Evolutionary conservation across 768 basidiomycete species (phyloP), one percentile per base, ranked within the genome.

Genomic region (Coprinellus micaceus): DNA sequence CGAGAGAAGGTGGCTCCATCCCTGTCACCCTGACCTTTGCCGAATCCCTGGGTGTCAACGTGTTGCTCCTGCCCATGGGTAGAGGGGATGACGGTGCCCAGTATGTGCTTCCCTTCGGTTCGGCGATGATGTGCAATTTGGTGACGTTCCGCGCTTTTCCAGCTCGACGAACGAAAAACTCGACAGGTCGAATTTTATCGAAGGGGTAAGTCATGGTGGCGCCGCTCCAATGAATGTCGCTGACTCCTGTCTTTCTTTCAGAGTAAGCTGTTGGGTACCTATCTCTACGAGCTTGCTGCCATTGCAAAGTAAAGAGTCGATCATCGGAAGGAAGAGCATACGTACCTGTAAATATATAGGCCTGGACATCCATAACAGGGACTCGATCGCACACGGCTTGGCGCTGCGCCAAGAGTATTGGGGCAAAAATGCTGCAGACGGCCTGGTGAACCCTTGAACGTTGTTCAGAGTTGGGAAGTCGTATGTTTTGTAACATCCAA

Each of bases 131-230:
- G 17, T 22, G 40, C 28, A 11, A 25, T 44, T 11, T 25, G 37
- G 15, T 48, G 24, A 46, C 33, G n/a, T 49, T 30, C 36, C 49
- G 37, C 30, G 9, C 9, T 37, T 17, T 54, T 54, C 2, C 59
- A 91, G 91, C 71, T 92, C 90, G 51, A 94, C 90, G 11, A 95
- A 96, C 69, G 96, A 98, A 79, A 98, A 98, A 71, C 77, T 98
- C 51, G 94, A 98, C 71, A 76, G 76, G 52, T 84, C 83, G 47
- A 98, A 98, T 77, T 97, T 87, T 71, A 87, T 97, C 58, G 75
- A 91, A 70, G 89, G 88, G 65, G 91, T 88, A 71, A 69, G 84
- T 67, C 19, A 37, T 5, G 26, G 10, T 17, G 51, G 1, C 17
- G 24, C 30, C 3, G 53, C 39, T n/a, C 13, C 10, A 33, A 19